Conservation (phyloP, 306 rosid species). For the Hippophae tibetana region DNA sequence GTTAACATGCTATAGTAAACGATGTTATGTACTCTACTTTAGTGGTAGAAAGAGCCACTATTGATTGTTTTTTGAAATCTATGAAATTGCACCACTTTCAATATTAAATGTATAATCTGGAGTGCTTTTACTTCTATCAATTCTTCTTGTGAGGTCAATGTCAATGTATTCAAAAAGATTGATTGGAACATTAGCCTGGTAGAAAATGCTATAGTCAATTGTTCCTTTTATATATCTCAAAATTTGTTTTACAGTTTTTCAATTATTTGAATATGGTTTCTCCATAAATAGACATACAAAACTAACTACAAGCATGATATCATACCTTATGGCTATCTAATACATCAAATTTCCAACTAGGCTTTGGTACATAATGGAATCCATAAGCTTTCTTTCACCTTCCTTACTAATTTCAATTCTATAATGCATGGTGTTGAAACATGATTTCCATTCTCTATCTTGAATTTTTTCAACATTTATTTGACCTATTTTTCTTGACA, state of each 20-base stretch:
- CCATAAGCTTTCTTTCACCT: not conserved
- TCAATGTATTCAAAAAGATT: too few relatives aligned
- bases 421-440: not conserved
- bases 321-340: not conserved
- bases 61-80: not conserved
- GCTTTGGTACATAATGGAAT: not conserved
- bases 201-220: too few relatives aligned
- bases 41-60: not conserved
- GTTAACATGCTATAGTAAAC: not conserved
- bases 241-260: too few relatives aligned
- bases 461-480: too few relatives aligned
- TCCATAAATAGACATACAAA: not conserved
- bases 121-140: not conserved
- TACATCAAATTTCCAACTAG: not conserved
- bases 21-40: not conserved
- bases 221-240: too few relatives aligned
- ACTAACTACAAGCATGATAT: not conserved
- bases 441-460: not conserved
- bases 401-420: not conserved
- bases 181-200: too few relatives aligned
- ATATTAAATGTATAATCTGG: not conserved
- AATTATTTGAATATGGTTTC: too few relatives aligned
- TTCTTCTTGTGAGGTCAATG: not conserved
- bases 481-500: not conserved
- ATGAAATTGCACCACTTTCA: not conserved